Evolutionary conservation across 1,284 basidiomycete species (phyloP).

Genomic region (Coniferiporia weirii): DNA sequence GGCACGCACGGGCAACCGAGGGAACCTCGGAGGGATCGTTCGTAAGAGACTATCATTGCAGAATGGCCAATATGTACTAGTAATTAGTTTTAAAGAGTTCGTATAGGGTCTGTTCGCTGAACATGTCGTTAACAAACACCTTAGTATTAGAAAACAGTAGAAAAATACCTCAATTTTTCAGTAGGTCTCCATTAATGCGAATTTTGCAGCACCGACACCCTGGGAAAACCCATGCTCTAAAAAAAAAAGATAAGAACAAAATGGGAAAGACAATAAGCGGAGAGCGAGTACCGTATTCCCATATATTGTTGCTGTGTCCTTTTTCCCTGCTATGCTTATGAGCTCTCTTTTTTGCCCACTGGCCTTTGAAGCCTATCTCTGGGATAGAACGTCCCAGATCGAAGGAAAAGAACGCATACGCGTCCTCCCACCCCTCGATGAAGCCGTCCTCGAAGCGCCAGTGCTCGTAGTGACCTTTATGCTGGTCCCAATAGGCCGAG

Average conservation of each 20-base stretch:
- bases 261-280: not conserved
- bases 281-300: conserved; percentile 54
- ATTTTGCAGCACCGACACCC: conserved; percentile 29
- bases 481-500: conserved; percentile 51
- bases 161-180: not conserved
- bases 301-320: conserved; percentile 39
- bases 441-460: conserved; percentile 67
- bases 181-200: conserved; percentile 18
- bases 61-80: too few relatives aligned
- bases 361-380: conserved; percentile 59
- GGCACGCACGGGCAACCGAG: not conserved
- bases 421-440: conserved; percentile 66
- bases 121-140: not conserved
- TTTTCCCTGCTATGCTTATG: conserved; percentile 40
- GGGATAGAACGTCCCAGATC: conserved; percentile 28
- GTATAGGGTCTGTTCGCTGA: too few relatives aligned
- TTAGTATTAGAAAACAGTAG: not conserved
- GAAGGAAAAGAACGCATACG: conserved; percentile 46
- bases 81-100: too few relatives aligned
- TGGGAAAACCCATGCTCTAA: conserved; percentile 41
- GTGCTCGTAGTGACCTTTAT: conserved; percentile 53
- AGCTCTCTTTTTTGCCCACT: conserved; percentile 49
- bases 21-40: not conserved
- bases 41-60: not conserved
- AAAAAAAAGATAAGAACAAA: not conserved